Base-by-base conservation (phyloP, 805 yeast species). In the Cyberlindnera xishuangbannaensis region DNA sequence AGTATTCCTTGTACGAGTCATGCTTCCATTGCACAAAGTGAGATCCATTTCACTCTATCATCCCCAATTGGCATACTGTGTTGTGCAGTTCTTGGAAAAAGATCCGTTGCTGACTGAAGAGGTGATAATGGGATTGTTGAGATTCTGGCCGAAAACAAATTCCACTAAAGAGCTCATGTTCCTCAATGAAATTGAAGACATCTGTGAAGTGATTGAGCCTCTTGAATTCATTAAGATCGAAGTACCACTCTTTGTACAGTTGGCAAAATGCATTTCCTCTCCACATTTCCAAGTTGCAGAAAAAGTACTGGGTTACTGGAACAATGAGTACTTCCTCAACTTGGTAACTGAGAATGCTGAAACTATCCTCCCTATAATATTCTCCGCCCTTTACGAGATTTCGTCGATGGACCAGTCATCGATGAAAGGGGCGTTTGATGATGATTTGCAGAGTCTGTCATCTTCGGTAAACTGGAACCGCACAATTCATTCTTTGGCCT, bases 251-350 rank as follows among this genome's bases (percentile, higher is more conserved):
- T 88, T 88, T 61, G 94, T 90, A 19, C 98, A 92, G 62, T 70
- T 92, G 44, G 83, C 95, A 31, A 86, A 83, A 59, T 90, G 97
- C 62, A 88, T 92, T 25, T 73, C 95, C 18, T 83, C 95, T 2
- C 85, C 95, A 18, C 97, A 92, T 64, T 94, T 92, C 67, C 98
- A 92, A 68, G 96, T 92, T 17, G 83, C 94, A 37, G 98, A 92
- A 61, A 86, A 94, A 48, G 96, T 92, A 2, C 71, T 92, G 39
- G 83, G 88, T 55, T 86, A 78, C 59, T 92, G 96, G 92, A 83
- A 85, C 50, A 90, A 90, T 58, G 97, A 92, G 54, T 88, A 85
- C 62, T 88, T 92, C 58, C 73, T 88, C 44, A 82, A 87, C 26
- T 63, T 90, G 48, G 87, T 92, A 30, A 85, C 94, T 15, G 97